Base-by-base conservation (phyloP, 2,329 filamentous ascomycete species). In the Verticillium dahliae region DNA sequence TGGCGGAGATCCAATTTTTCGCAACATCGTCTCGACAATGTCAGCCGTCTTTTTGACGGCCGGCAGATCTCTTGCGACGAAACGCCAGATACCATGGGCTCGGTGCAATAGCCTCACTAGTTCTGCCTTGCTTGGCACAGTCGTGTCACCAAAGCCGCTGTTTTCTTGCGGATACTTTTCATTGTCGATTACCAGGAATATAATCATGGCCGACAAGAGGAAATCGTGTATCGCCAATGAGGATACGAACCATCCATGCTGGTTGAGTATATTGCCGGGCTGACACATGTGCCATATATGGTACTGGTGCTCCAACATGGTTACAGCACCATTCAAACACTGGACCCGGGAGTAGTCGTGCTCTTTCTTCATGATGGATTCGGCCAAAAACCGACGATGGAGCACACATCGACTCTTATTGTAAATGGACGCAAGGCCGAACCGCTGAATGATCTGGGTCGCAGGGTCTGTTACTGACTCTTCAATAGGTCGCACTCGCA, bases 161-260 rank as follows among this genome's bases (percentile, higher is more conserved):
- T 50, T 18, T 50, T 50, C 45, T 6, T 50, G 45, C 6, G 68
- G 67, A 27, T 70, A 69, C 52, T 71, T 69, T 50, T 68, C 69
- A 67, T 77, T 79, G 64, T 79, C 77, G 31, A 80, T 68, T 18
- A 80, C 72, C 18, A 88, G 72, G 63, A 83, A 87, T 3, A 89
- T 67, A 14, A 88, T 78, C 79, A 86, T 85, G 60, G 82, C 80
- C 0, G 85, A 85, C 2, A 88, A 77, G 59, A 89, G 73, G 58
- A 85, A 88, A 68, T 89, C 85, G 58, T 87, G 84, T 59, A 84
- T 78, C 11, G 81, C 79, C 4, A 88, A 72, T 0, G 82, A 82
- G 3, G 80, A 81, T 22, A 86, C 70, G 66, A 87, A 86, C 81
- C 84, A 87, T 5, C 79, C 77, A 41, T 82, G 78, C 35, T 77